Evolutionary conservation across 2,329 filamentous ascomycete genomes (phyloP).

Genomic region (Diaporthe longicolla): DNA sequence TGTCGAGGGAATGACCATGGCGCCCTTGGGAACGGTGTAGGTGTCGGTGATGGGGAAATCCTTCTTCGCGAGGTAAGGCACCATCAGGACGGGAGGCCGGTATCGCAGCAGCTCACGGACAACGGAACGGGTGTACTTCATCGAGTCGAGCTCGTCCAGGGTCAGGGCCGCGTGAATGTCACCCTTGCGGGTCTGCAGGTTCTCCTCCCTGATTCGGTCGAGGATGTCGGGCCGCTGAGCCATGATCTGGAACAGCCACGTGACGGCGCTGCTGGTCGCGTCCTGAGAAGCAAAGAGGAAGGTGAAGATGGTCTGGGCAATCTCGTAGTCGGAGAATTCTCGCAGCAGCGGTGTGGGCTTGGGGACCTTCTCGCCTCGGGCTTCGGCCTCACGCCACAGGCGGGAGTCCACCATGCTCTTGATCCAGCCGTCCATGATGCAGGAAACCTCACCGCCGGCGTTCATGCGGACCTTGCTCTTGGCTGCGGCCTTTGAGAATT

Average conservation of each 20-base stretch:
- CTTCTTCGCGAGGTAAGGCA: conserved; percentile 96
- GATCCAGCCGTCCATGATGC: conserved; percentile 97
- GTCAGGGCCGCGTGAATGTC: conserved; percentile 78
- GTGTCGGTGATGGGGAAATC: conserved; percentile 88
- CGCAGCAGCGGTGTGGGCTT: conserved; percentile 89
- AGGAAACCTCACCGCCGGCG: conserved; percentile 86
- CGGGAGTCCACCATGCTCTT: conserved; percentile 89
- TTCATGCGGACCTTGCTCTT: conserved; percentile 95
- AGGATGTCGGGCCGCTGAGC: conserved; percentile 95
- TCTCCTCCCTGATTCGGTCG: conserved; percentile 92
- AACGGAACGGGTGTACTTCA: conserved; percentile 92
- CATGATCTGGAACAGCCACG: conserved; percentile 95
- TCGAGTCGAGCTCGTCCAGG: conserved; percentile 89
- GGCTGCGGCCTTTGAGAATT: conserved; percentile 91
- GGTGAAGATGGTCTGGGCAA: conserved; percentile 93
- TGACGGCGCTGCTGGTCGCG: conserved; percentile 92
- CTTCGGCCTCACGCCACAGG: conserved; percentile 83
- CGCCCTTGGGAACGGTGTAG: conserved; percentile 95
- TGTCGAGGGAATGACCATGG: conserved; percentile 94
- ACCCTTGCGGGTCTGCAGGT: conserved; percentile 81
- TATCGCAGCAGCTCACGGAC: conserved; percentile 94
- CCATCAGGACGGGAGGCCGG: conserved; percentile 96
- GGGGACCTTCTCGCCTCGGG: conserved; percentile 77
- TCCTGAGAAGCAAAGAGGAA: conserved; percentile 98
- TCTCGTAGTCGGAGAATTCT: conserved; percentile 91